Evolutionary conservation across 768 basidiomycete species (phyloP).

Genomic region (Piloderma croceum): DNA sequence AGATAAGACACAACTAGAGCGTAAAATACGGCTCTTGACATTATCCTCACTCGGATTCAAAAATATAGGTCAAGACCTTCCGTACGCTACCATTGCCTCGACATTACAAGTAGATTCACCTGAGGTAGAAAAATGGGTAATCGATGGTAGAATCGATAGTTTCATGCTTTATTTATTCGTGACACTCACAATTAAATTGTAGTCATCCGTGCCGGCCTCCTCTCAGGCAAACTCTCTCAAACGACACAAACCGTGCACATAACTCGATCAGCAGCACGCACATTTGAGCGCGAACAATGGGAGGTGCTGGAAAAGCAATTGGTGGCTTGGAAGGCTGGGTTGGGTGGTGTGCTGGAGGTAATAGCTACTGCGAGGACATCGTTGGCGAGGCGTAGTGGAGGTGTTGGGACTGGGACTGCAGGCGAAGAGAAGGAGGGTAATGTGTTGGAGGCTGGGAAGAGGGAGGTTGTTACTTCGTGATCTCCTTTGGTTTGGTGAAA

Average conservation of each 20-base stretch:
- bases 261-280: conserved; percentile 65
- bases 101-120: conserved; percentile 56
- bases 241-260: conserved; percentile 68
- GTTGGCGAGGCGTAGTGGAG: too few relatives aligned
- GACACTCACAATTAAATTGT: conserved; percentile 5
- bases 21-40: conserved; percentile 74
- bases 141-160: conserved; percentile 57
- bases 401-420: too few relatives aligned
- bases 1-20: conserved; percentile 54
- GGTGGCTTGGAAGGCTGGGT: conserved; percentile 70
- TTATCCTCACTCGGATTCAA: conserved; percentile 74
- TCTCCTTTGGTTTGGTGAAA: too few relatives aligned
- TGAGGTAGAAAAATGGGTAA: conserved; percentile 82
- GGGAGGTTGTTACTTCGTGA: too few relatives aligned
- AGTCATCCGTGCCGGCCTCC: conserved; percentile 78
- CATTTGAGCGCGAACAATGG: conserved; percentile 79
- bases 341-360: conserved; percentile 65
- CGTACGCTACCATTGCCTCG: conserved; percentile 65
- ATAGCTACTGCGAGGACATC: conserved; percentile 58
- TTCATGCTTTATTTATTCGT: conserved; percentile 1
- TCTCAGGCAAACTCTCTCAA: conserved; percentile 82
- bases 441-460: too few relatives aligned
- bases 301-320: conserved; percentile 67
- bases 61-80: conserved; percentile 66
- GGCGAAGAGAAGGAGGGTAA: too few relatives aligned